Base-by-base conservation (phyloP, 768 basidiomycete genomes). In the Auricularia sp. region DNA sequence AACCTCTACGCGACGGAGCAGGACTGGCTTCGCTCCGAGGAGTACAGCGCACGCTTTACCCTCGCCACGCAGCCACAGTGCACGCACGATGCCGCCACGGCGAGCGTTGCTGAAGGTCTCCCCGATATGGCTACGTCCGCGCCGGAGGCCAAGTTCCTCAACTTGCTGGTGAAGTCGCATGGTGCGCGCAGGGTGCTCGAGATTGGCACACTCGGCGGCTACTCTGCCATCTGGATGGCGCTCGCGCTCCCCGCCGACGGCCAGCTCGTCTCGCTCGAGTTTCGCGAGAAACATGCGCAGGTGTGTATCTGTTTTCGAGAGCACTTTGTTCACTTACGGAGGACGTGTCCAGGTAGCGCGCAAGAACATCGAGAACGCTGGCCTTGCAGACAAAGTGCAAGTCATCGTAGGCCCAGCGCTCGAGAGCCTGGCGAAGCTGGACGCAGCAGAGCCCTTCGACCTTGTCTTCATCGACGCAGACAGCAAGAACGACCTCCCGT, bases 391-490 rank as follows among this genome's bases (percentile, higher is more conserved):
- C 51, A 83, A 83, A 70, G 77, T 83, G 47, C 72, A 79, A 29
- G 72, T 87, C 43, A 74, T 84, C 53, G 72, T 82, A 33, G 86
- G 84, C 0, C 77, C 80, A 35, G 86, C 84, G 1, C 72, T 74
- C 3, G 80, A 84, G 4, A 79, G 81, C 0, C 75, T 89, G 53
- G 74, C 72, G 33, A 77, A 74, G 54, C 72, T 88, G 39, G 73
- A 78, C 6, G 72, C 84, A 4, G 77, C 78, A 7, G 72, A 73
- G 3, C 80, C 79, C 1, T 88, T 86, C 71, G 87, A 89, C 71
- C 72, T 90, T 18, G 78, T 79, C 3, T 90, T 89, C 77, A 87
- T 88, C 67, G 87, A 89, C 72, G 88, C 87, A 5, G 85, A 88
- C 75, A 88, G 88, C 70, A 71, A 74, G 3, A 78, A 76, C 53